Conservation (phyloP, 2,329 filamentous ascomycete species). For the Atkinsonella hypoxylon region DNA sequence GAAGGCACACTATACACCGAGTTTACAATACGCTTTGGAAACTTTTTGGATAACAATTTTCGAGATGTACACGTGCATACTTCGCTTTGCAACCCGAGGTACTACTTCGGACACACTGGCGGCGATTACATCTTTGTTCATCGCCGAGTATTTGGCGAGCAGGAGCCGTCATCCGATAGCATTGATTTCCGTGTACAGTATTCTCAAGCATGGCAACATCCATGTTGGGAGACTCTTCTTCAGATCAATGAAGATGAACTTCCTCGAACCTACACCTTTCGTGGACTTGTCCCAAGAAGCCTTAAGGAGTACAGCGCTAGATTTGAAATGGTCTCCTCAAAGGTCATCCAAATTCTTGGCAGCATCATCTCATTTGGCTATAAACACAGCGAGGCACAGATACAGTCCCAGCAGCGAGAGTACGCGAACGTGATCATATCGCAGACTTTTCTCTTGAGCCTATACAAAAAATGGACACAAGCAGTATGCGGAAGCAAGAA, state of each 20-base stretch:
- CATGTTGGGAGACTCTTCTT: neutral
- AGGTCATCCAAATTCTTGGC: conserved; percentile 9
- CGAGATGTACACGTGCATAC: neutral
- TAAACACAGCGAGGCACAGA: neutral
- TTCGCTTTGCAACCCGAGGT: conserved; percentile 5
- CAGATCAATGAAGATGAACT: neutral
- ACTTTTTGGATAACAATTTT: neutral
- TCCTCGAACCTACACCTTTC: conserved; percentile 7
- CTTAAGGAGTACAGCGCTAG: conserved; percentile 10
- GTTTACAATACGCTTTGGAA: neutral
- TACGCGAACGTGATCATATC: neutral
- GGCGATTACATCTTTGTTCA: conserved; percentile 19
- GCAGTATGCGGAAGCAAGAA: neutral
- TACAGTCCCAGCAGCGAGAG: neutral
- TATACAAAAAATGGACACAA: neutral
- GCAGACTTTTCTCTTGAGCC: neutral
- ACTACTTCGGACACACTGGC: conserved; percentile 14
- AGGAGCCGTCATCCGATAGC: neutral
- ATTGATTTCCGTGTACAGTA: neutral
- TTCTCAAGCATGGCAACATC: neutral
- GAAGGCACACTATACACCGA: neutral
- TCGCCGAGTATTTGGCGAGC: neutral
- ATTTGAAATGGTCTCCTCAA: conserved; percentile 6
- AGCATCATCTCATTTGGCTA: conserved; percentile 9
- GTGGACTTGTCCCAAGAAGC: conserved; percentile 14